A percentile compares a stretch with the other conserved stretches of the same genome.
phyloP scores from a whole-genome alignment of 202 grass and related monocot species.

The Brachypodium distachyon region DNA sequence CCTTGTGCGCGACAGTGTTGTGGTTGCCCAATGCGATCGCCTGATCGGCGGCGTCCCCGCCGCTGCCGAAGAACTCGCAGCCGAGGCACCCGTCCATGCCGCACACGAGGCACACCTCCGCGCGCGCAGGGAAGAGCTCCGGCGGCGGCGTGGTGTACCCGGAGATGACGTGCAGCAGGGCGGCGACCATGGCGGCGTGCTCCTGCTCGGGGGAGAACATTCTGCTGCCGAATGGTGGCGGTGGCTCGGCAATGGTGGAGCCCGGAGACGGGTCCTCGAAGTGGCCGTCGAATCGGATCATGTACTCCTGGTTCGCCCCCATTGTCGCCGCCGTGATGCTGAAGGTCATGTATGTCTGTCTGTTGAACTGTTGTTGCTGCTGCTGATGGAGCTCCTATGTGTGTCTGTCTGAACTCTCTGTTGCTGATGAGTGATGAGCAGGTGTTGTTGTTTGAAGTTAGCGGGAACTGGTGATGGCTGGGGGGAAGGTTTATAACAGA shows the following conservation, averaged over 20 bases:
- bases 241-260: not conserved
- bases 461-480: conserved; percentile 1
- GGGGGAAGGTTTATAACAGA: not conserved
- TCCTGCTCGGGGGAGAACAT: conserved; percentile 27
- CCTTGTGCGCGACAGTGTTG: too few relatives aligned
- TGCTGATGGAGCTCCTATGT: too few relatives aligned
- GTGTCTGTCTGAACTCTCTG: not conserved
- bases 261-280: conserved; percentile 3
- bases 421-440: not conserved
- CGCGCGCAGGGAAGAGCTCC: not conserved
- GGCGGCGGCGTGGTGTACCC: conserved; percentile 37
- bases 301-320: conserved; percentile 10
- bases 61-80: conserved; percentile 41
- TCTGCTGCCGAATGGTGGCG: not conserved
- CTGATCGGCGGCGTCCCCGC: not conserved
- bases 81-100: conserved; percentile 50
- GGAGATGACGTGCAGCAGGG: conserved; percentile 57
- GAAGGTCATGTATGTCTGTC: not conserved
- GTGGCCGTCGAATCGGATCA: conserved; percentile 29
- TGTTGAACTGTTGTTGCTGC: not conserved
- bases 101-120: conserved; percentile 19
- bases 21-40: not conserved
- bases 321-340: not conserved
- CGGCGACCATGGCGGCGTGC: conserved; percentile 38
- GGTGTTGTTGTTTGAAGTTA: conserved; percentile 1